These are phyloP conservation scores for Phyllosticta citriasiana DNA, from an alignment of 2,329 filamentous ascomycete species.

Conservation along the genomic window DNA sequence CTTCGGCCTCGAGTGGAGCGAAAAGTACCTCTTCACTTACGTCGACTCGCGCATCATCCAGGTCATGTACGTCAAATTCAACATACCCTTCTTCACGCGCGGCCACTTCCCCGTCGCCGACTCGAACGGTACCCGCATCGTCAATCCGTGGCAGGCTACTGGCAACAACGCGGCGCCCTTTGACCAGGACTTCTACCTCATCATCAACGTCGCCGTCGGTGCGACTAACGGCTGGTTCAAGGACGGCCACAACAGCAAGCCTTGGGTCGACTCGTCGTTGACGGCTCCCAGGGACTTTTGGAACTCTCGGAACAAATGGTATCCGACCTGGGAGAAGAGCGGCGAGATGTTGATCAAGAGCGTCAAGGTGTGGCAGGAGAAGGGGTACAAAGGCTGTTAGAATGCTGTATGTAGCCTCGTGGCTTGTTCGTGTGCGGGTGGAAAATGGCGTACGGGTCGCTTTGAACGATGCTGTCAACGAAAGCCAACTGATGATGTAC, in stretches of 20 bases:
- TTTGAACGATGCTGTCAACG: background rate
- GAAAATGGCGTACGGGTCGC: background rate
- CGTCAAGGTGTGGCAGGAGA: conserved; percentile 48
- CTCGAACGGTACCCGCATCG: conserved; percentile 55
- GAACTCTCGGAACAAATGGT: conserved; percentile 55
- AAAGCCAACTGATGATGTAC: background rate
- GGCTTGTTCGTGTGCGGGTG: background rate
- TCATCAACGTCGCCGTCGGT: conserved; percentile 66
- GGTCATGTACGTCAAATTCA: conserved; percentile 67
- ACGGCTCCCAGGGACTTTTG: conserved; percentile 70
- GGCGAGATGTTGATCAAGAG: conserved; percentile 59
- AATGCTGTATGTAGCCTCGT: background rate
- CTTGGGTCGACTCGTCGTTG: conserved; percentile 61
- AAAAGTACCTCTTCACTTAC: conserved; percentile 83
- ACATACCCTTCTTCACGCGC: conserved; percentile 56
- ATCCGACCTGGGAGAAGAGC: conserved; percentile 55
- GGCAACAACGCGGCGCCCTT: conserved; percentile 58
- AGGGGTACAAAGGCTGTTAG: conserved; percentile 37
- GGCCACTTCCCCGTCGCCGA: conserved; percentile 56
- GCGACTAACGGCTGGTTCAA: conserved; percentile 77
- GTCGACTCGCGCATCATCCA: conserved; percentile 71
- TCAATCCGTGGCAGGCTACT: conserved; percentile 54
- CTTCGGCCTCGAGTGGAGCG: conserved; percentile 75
- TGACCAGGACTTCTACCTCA: conserved; percentile 65
- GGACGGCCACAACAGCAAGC: conserved; percentile 61